Base-by-base conservation (phyloP, 306 rosid species). In the Canavalia gladiata region DNA sequence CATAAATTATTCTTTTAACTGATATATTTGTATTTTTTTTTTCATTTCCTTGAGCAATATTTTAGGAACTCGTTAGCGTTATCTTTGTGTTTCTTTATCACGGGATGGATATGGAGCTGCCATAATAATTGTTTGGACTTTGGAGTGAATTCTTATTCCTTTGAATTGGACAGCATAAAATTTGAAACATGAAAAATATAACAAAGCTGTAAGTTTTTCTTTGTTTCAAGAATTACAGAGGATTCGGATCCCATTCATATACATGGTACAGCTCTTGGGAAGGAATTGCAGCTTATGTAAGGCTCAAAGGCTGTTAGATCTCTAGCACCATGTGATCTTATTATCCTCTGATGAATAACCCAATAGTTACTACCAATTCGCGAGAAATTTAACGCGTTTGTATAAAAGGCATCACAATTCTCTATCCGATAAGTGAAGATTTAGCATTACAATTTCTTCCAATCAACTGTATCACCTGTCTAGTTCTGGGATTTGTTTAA, bases 71-170 rank as follows among this genome's bases (percentile, higher is more conserved):
- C 31, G 52, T 47, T 1, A 7, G 8, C 45, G 31, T n/a, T 52
- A 49, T 63, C 34, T 74, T 67, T 13, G 28, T n/a, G 39, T 7
- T 41, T 68, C 37, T 59, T 68, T 57, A 12, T 67, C 62, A 56
- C 68, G 73, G 7, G 4, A 10, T 76, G 68, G 68, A 64, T 34
- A 35, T 72, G 60, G 57, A 31, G 35, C 37, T 52, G 60, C 33
- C 25, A 63, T 29, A 45, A 65, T 58, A 18, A 35, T 34, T 67
- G 62, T 49, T 78, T 55, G 7, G 81, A 74, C 46, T 49, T 78
- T 55, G 7, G 81, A 74, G 77, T 37, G 50, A 37, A 58, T 47
- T 74, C 68, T 70, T 49, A 39, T 74, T 73, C 69, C 4, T 51
- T 55, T 77, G 31, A 64, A 33, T 65, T 33, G 75, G n/a, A 13